These are phyloP conservation scores for Ophiostoma ips DNA, from an alignment of 2,329 filamentous ascomycete species.

Conservation along the genomic window DNA sequence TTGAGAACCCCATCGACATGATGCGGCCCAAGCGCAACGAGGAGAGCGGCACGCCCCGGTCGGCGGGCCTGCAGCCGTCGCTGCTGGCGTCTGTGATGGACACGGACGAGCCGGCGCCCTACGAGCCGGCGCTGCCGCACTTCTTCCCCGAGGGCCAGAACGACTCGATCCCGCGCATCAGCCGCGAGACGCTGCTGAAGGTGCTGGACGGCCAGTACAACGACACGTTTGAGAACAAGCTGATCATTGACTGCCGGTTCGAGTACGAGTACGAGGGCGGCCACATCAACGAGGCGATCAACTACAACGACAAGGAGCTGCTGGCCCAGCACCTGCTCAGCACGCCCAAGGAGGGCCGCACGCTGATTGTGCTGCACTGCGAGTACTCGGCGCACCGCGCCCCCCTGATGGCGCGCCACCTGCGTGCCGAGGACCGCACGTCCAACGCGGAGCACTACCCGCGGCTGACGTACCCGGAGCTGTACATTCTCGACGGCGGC, in stretches of 20 bases:
- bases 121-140: constrained; percentile 65
- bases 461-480: constrained; percentile 81
- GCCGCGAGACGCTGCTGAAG: constrained; percentile 66
- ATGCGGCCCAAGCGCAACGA: constrained; percentile 64
- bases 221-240: constrained; percentile 60
- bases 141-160: constrained; percentile 67
- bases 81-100: constrained; percentile 67
- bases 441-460: constrained; percentile 80
- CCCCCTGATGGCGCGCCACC: constrained; percentile 87
- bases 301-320: constrained; percentile 92
- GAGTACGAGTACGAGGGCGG: constrained; percentile 98
- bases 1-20: constrained; percentile 78
- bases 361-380: constrained; percentile 86
- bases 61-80: constrained; percentile 26
- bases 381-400: constrained; percentile 96
- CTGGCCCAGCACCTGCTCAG: constrained; percentile 69
- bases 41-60: constrained; percentile 33
- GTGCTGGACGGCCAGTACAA: constrained; percentile 76
- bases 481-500: constrained; percentile 92
- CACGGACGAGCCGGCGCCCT: constrained; percentile 50
- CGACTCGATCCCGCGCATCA: constrained; percentile 80
- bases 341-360: constrained; percentile 50
- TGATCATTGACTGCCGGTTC: constrained; percentile 92
- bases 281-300: constrained; percentile 84
- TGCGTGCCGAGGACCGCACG: constrained; percentile 77